Percentiles rank a stretch among this genome's conserved stretches.
Conservation (phyloP, 2,329 filamentous ascomycete species). For the Pseudopithomyces maydicus region DNA sequence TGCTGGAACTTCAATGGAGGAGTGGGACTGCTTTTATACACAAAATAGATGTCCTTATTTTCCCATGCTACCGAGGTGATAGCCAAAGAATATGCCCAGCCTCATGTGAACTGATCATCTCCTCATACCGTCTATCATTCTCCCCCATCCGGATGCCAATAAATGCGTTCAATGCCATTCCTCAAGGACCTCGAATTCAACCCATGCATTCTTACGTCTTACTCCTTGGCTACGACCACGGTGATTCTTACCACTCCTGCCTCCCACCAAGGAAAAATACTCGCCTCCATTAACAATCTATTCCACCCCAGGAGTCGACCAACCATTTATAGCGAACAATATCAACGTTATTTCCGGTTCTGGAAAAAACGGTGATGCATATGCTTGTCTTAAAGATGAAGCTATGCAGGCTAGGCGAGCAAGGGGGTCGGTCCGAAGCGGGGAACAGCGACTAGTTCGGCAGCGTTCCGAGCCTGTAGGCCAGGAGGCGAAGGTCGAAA, state of each 20-base stretch:
- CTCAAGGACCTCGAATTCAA: not conserved
- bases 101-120: not conserved
- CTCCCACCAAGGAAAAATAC: not conserved
- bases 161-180: not conserved
- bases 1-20: not conserved
- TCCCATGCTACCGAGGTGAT: not conserved
- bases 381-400: not conserved
- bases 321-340: no score
- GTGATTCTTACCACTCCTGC: not conserved
- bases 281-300: not conserved
- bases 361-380: no score
- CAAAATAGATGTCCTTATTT: not conserved
- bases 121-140: not conserved
- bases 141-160: not conserved
- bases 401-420: not conserved
- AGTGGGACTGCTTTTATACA: constrained; percentile 1
- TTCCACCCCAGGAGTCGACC: not conserved
- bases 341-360: no score
- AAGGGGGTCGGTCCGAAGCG: not conserved
- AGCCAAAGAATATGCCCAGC: not conserved
- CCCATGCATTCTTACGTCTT: not conserved
- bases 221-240: not conserved
- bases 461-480: constrained; percentile 1
- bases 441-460: constrained; percentile 5
- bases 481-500: not conserved